phyloP scores from a whole-genome alignment of 495 filamentous ascomycete genomes.

The Chaetomidium leptoderma region DNA sequence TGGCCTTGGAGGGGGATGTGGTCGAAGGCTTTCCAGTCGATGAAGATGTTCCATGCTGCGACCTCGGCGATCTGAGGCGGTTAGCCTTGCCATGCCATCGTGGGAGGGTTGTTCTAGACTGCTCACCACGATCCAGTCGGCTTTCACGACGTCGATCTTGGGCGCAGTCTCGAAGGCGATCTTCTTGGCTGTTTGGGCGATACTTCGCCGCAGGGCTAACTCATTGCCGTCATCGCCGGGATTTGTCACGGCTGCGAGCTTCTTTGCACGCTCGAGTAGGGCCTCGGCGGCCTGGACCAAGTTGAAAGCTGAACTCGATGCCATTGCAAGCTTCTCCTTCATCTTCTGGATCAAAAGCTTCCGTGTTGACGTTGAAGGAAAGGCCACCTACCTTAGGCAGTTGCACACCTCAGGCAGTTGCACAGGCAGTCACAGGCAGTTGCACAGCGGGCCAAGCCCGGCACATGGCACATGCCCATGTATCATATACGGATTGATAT shows the following conservation, averaged over 20 bases:
- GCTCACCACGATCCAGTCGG: constrained; percentile 27
- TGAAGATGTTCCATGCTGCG: constrained; percentile 28
- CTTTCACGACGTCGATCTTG: constrained; percentile 22
- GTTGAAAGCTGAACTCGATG: constrained; percentile 12
- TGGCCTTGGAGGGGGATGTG: constrained; percentile 27
- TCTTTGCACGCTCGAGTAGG: constrained; percentile 24
- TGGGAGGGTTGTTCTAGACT: background rate
- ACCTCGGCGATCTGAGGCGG: constrained; percentile 20
- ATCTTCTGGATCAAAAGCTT: background rate
- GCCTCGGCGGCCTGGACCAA: constrained; percentile 26
- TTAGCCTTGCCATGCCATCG: too few species aligned
- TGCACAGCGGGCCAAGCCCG: too few species aligned
- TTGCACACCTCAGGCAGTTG: too few species aligned
- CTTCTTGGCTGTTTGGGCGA: constrained; percentile 22
- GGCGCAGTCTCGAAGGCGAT: constrained; percentile 24
- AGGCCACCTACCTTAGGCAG: too few species aligned
- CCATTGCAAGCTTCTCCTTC: background rate
- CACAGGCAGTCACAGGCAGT: background rate
- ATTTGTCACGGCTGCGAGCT: constrained; percentile 8
- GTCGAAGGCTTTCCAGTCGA: constrained; percentile 34
- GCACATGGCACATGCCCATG: too few species aligned
- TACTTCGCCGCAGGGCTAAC: constrained; percentile 4
- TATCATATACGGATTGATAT: too few species aligned
- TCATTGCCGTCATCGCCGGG: constrained; percentile 3
- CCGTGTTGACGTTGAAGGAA: too few species aligned